Evolutionary conservation across 768 basidiomycete genomes (phyloP).

Genomic region (Psilocybe cyanescens): DNA sequence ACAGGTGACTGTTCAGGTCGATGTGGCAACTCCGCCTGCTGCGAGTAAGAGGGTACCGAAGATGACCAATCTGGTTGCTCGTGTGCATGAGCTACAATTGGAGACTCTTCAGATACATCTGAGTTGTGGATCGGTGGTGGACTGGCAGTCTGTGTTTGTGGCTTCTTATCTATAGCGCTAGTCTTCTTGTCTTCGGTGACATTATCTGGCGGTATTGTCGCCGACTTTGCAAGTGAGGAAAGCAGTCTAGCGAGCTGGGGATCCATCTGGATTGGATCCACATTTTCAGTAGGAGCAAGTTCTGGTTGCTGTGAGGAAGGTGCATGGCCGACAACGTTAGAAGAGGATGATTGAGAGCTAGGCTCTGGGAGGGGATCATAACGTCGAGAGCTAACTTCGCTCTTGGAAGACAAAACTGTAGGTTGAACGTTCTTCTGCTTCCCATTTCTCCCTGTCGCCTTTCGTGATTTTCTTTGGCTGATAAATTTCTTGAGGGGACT

Average conservation of each 20-base stretch:
- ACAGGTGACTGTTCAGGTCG: neutral
- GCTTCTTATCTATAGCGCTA: neutral
- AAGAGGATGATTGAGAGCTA: conserved; percentile 68
- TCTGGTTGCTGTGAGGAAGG: conserved; percentile 64
- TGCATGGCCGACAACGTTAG: conserved; percentile 63
- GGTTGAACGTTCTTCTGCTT: conserved; percentile 23
- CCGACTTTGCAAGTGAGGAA: conserved; percentile 63
- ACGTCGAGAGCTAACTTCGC: conserved; percentile 16
- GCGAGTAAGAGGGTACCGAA: conserved; percentile 13
- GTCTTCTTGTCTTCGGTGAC: neutral
- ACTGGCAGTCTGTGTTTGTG: conserved; percentile 3
- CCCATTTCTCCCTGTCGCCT: conserved; percentile 32
- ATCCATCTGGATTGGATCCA: conserved; percentile 47
- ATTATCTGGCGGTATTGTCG: conserved; percentile 27
- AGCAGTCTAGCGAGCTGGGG: conserved; percentile 75
- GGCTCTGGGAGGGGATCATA: conserved; percentile 54
- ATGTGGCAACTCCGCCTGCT: neutral
- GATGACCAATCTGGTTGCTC: conserved; percentile 22
- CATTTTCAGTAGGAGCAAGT: conserved; percentile 34
- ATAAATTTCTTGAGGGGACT: conserved; percentile 73
- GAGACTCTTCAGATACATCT: conserved; percentile 19
- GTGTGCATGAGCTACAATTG: conserved; percentile 10
- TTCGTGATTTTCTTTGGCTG: conserved; percentile 61
- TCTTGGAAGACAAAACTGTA: conserved; percentile 5
- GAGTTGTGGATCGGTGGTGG: conserved; percentile 16